Evolutionary conservation across 2,329 filamentous ascomycete species (phyloP).

Genomic region (Rutstroemia sp.): DNA sequence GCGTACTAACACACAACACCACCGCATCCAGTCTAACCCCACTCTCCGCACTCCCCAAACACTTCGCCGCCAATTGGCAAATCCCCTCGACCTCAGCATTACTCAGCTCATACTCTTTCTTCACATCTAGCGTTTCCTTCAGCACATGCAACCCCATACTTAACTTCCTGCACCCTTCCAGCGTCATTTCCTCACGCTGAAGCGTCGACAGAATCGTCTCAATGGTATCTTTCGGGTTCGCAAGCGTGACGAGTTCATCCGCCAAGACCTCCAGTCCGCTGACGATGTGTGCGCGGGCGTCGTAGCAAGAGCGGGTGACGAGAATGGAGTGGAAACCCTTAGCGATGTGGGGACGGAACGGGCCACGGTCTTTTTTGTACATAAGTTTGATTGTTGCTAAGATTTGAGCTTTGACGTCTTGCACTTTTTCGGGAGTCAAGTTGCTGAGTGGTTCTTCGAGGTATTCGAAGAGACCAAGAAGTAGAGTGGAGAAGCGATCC

Average conservation of each 20-base stretch:
- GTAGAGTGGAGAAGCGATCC: slow-evolving; percentile 60
- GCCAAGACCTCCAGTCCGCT: slow-evolving; percentile 67
- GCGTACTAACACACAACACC: slow-evolving; percentile 67
- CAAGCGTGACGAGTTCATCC: slow-evolving; percentile 61
- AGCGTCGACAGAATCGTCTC: slow-evolving; percentile 46
- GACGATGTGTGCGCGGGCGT: slow-evolving; percentile 63
- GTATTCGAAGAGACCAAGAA: slow-evolving; percentile 63
- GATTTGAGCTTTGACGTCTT: slow-evolving; percentile 68
- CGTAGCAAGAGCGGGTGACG: slow-evolving; percentile 56
- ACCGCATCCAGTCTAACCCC: slow-evolving; percentile 69
- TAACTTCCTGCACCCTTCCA: slow-evolving; percentile 44
- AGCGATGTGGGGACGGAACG: slow-evolving; percentile 60
- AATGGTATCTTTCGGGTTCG: slow-evolving; percentile 54
- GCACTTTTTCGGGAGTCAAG: slow-evolving; percentile 54
- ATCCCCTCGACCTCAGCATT: slow-evolving; percentile 46
- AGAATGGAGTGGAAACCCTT: slow-evolving; percentile 61
- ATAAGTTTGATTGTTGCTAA: slow-evolving; percentile 67
- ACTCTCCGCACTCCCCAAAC: slow-evolving; percentile 53
- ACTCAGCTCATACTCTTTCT: slow-evolving; percentile 37
- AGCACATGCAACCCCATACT: slow-evolving; percentile 60
- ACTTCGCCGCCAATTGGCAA: slow-evolving; percentile 44
- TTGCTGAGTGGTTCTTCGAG: slow-evolving; percentile 54
- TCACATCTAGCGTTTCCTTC: slow-evolving; percentile 44
- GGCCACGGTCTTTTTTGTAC: slow-evolving; percentile 57
- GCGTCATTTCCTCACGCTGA: slow-evolving; percentile 34